phyloP scores from a whole-genome alignment of 176 grass and related monocot species.

The Aegilops speltoides region DNA sequence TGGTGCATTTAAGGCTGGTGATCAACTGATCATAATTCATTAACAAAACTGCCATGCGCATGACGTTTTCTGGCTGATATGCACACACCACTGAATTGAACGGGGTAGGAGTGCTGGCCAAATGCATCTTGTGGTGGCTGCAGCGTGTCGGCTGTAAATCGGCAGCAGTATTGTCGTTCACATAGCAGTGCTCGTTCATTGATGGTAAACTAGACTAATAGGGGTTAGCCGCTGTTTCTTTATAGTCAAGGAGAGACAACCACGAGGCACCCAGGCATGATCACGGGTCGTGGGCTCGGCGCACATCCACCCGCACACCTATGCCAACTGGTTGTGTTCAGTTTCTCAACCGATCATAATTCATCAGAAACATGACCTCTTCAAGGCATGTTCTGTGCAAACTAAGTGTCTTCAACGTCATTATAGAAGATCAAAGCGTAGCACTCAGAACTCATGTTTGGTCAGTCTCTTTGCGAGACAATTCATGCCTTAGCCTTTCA shows the following conservation, averaged over 20 bases:
- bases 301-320: neutral
- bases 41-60: neutral
- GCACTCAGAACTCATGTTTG: neutral
- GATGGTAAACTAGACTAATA: neutral
- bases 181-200: too few relatives aligned
- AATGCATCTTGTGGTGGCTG: too few relatives aligned
- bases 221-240: neutral
- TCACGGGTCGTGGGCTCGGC: neutral
- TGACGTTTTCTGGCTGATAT: too few relatives aligned
- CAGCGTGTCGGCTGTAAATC: too few relatives aligned
- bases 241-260: neutral
- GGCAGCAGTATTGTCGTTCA: too few relatives aligned
- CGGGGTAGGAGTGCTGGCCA: too few relatives aligned
- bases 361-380: conserved; percentile 16
- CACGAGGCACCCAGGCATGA: neutral
- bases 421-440: neutral
- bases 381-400: neutral
- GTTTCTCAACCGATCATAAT: neutral
- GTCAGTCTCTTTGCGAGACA: neutral
- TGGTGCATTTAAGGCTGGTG: neutral
- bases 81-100: too few relatives aligned
- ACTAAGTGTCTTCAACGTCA: neutral
- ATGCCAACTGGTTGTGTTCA: neutral
- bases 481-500: neutral
- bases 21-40: neutral